Evolutionary conservation across 768 basidiomycete species (phyloP), one percentile per base, ranked within the genome.

Genomic region (Kwoniella mangroviensis): DNA sequence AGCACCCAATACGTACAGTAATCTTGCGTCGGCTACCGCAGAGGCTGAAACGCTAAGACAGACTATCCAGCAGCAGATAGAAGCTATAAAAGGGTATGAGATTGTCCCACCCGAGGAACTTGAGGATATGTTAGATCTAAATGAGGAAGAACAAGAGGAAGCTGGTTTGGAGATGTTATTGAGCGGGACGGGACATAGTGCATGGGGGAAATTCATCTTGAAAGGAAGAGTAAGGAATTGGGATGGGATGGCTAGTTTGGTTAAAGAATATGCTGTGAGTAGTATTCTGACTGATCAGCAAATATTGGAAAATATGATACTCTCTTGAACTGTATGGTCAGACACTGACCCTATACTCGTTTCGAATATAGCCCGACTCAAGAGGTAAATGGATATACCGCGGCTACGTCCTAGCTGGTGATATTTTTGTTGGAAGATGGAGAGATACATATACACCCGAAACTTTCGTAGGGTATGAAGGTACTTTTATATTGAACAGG

Each of bases 401-500:
- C 26, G 80, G 79, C 4, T 84, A 84, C 65, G 69, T 82, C 17
- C 69, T 80, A n/a, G 73, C 80, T 4, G 83, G 83, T 1, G 80
- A 78, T n/a, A 67, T 77, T 24, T 71, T 82, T 58, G 80, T 82
- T 41, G 83, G 82, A 12, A 63, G 83, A 45, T 84, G 82, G 81
- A 67, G 83, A 62, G 83, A 84, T 64, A 82, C 82, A 1, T 83
- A 82, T 64, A 83, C 81, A 15, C 77, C 79, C 7, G 80, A 81
- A 11, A 71, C 72, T 67, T 75, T 73, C 71, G 74, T 74, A 53
- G 73, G 82, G 63, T 81, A 96, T 78, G 94, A 96, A 84, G 94
- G 79, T 40, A 76, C 75, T 13, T 80, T 78, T 56, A 76, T 75
- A 65, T 61, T 78, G 49, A 75, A 72, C 42, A 56, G 79, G 59